Base-by-base conservation (phyloP, 169 alveolate genomes). In the Ichthyophthirius multifiliis region DNA sequence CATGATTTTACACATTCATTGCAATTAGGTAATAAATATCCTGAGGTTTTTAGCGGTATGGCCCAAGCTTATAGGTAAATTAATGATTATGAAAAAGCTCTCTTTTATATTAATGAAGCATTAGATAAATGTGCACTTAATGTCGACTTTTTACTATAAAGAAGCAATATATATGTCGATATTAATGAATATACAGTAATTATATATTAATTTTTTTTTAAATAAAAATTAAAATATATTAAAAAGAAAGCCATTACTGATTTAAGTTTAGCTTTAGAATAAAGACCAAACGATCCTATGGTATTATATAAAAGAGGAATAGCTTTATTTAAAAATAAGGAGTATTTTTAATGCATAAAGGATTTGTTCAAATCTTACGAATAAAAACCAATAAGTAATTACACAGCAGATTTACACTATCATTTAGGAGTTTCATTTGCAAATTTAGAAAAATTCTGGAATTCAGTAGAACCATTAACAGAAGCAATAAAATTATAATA, bases 401-500 rank as follows among this genome's bases (percentile, higher is more conserved):
- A 92, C 78, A 91, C 88, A 31, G 82, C 94, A 18, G 97, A 91
- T 76, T 85, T 93, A 47, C 90, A 89, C 84, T 93, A 91, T 78
- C 96, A 91, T 64, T 76, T 93, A 39, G 97, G 96, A 3, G 67
- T 93, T n/a, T 87, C 97, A 5, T 93, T 80, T 76, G 83, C 93
- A 15, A 87, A 91, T 74, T 75, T 91, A 20, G 95, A 92, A 46
- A 83, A 84, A 74, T 92, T 87, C 73, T 91, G 85, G 32, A 77
- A 90, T 46, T 88, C 97, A 0, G 87, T 93, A 34, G 89, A 83
- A n/a, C 95, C 96, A 0, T 75, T 91, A 9, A 79, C 84, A 30
- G 88, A 71, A 67, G 78, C 90, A 37, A 87, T 93, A 31, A 89
- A 82, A 16, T 76, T 92, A 65, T 74, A 85, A n/a, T 94, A 90